These are phyloP conservation scores for Cladosporium oxysporum DNA, from an alignment of 2,329 filamentous ascomycete genomes.

Conservation along the genomic window DNA sequence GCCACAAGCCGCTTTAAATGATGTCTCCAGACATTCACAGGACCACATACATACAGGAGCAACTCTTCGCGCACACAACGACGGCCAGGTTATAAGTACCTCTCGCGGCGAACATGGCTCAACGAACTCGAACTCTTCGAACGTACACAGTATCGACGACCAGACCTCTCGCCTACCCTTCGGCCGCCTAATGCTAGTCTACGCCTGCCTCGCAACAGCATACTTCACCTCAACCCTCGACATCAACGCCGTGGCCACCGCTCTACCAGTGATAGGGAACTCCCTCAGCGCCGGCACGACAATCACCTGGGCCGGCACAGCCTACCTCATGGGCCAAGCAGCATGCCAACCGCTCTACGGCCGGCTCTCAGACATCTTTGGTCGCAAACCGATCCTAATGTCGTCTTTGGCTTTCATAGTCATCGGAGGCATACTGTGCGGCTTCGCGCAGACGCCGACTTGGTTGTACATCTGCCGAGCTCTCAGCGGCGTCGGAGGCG, in stretches of 20 bases:
- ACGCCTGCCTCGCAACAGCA: slow-evolving; percentile 14
- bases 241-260: slow-evolving; percentile 9
- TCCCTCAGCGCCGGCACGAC: slow-evolving; percentile 9
- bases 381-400: slow-evolving; percentile 59
- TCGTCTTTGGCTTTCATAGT: neutral
- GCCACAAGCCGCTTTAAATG: neutral
- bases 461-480: slow-evolving; percentile 18
- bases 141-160: neutral
- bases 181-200: slow-evolving; percentile 15
- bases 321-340: slow-evolving; percentile 58
- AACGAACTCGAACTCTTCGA: neutral
- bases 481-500: slow-evolving; percentile 58
- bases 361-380: slow-evolving; percentile 38
- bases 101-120: neutral
- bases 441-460: slow-evolving; percentile 12
- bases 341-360: slow-evolving; percentile 67
- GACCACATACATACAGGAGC: neutral
- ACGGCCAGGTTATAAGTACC: neutral
- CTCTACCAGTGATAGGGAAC: slow-evolving; percentile 1
- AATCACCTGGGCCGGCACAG: slow-evolving; percentile 59
- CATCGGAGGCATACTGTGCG: slow-evolving; percentile 1
- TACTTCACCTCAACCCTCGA: slow-evolving; percentile 16
- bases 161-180: slow-evolving; percentile 16
- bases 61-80: neutral
- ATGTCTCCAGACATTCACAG: neutral